Percentiles rank a stretch among this genome's conserved stretches.
Conservation (phyloP, 257 asterid species). For the Forsythia viridissima region DNA sequence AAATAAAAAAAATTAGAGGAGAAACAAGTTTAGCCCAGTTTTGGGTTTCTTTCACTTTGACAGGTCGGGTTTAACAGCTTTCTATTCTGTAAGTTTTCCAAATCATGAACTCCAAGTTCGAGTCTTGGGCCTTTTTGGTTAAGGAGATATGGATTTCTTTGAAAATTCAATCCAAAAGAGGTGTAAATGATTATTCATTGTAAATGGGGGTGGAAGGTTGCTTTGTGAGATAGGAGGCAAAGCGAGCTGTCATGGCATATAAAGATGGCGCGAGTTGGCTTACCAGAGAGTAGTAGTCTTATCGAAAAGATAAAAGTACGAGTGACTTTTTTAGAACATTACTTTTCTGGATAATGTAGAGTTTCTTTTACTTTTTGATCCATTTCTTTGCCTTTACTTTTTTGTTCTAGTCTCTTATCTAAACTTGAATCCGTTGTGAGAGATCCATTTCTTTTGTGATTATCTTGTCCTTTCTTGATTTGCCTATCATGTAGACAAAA, state of each 20-base stretch:
- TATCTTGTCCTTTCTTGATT: no score
- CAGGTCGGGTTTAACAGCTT: no score
- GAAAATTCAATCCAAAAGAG: neutral
- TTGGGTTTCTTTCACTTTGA: neutral
- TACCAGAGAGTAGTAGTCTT: neutral
- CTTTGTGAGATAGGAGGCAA: neutral
- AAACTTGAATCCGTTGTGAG: no score
- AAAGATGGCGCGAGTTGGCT: no score
- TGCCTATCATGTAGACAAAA: no score
- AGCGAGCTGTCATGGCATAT: neutral
- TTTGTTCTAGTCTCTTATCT: neutral
- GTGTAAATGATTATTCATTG: neutral
- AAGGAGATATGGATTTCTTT: neutral
- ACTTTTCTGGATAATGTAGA: neutral
- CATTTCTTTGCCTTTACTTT: neutral
- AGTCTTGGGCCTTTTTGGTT: neutral
- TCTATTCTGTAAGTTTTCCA: no score
- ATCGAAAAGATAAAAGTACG: neutral
- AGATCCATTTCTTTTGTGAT: no score
- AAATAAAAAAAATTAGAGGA: neutral
- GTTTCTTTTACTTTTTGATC: neutral
- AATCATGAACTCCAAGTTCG: neutral
- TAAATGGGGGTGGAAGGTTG: neutral
- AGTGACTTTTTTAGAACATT: neutral
- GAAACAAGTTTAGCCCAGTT: neutral